Evolutionary conservation across 208 protist genomes (phyloP), one percentile per base, ranked within the genome.

Genomic region (Zelonia costaricensis): DNA sequence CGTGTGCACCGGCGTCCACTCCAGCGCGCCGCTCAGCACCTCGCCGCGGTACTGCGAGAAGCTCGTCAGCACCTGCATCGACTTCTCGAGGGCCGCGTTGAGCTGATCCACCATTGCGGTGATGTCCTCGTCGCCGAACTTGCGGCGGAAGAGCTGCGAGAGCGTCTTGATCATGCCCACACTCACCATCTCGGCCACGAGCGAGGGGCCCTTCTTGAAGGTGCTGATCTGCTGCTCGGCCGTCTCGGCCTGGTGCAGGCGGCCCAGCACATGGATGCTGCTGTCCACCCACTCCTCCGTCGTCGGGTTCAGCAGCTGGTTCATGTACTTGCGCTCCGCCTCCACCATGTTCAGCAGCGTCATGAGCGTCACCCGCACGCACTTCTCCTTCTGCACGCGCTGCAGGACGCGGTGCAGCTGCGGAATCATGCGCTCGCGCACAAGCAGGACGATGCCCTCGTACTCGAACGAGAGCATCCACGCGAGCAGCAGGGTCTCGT

Each of bases 1-100:
- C 9, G 84, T 97, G 79, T 98, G 95, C 39, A 97, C 89, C 10
- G 93, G 93, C 4, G 83, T 92, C 92, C 93, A 98, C 69, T 97
- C 89, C 8, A 97, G 84, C 30, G 76, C 59, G 25, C 83, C 88
- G 44, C 77, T 91, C 36, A 93, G 76, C 31, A 97, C 87, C 69
- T 98, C 93, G 39, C 91, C 90, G 18, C 81, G 72, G 71, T 98
- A 98, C 72, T 94, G 81, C 23, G 88, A 88, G 74, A 97, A 97
- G 52, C 84, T 94, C 13, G 89, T 96, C 5, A 97, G 74, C 42
- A 84, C 85, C 59, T 97, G 89, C 80, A 97, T 93, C 16, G 86
- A 92, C 44, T 80, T 64, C 53, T 97, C 88, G 22, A 97, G 74
- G 10, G 78, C 74, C 7, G 55, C 63, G 18, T 78, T 56, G 7